Percentiles rank a stretch among this genome's conserved stretches.
phyloP scores from a whole-genome alignment of 345 rosid genomes.

The Citrus medica region DNA sequence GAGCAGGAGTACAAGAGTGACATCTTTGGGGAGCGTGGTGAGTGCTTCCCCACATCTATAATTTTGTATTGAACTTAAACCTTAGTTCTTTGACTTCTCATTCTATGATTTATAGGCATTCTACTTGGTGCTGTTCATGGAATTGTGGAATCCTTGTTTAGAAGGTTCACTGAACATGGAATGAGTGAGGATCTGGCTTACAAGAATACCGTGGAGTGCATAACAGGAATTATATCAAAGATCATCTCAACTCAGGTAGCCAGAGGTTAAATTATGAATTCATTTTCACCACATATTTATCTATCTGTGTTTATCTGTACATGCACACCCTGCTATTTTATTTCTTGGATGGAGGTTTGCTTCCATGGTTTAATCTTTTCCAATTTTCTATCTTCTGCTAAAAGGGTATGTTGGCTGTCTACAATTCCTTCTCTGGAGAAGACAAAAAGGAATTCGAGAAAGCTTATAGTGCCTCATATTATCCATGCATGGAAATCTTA shows the following conservation, averaged over 20 bases:
- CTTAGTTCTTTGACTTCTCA: neutral
- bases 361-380: neutral
- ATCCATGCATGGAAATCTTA: conserved; percentile 86
- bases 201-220: conserved; percentile 89
- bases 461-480: conserved; percentile 76
- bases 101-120: conserved; percentile 46
- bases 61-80: neutral
- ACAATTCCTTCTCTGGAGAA: conserved; percentile 71
- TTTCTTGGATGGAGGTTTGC: neutral
- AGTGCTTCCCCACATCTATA: conserved; percentile 13
- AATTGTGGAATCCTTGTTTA: conserved; percentile 73
- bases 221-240: conserved; percentile 75
- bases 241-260: conserved; percentile 79
- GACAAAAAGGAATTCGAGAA: conserved; percentile 72
- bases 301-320: neutral
- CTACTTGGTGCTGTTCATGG: conserved; percentile 92
- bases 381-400: conserved; percentile 4
- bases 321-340: neutral
- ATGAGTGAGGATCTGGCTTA: conserved; percentile 77
- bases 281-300: neutral
- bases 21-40: conserved; percentile 92
- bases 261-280: neutral
- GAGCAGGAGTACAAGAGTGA: conserved; percentile 97
- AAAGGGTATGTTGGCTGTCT: conserved; percentile 93
- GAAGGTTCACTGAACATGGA: conserved; percentile 75